Evolutionary conservation across 192 early-diverging fungal genomes (phyloP).

Genomic region (Entomortierella lignicola): DNA sequence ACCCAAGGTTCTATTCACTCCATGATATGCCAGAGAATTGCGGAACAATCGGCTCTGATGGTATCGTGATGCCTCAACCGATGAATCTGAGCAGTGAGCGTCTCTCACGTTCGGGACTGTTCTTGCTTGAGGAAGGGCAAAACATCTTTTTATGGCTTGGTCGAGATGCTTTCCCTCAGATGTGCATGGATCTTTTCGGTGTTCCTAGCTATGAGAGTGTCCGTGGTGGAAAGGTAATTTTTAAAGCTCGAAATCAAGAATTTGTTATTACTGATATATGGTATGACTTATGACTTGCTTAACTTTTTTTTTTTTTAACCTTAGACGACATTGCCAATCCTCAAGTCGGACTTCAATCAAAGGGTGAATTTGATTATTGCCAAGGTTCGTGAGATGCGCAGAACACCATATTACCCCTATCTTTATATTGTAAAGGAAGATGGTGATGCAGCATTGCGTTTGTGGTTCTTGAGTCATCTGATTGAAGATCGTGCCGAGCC

Average conservation of each 20-base stretch:
- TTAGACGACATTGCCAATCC: constrained; percentile 72
- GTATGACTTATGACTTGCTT: not conserved
- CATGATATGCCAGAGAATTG: constrained; percentile 79
- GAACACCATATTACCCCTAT: constrained; percentile 77
- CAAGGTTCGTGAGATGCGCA: constrained; percentile 74
- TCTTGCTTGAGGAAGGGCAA: constrained; percentile 83
- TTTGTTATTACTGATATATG: not conserved
- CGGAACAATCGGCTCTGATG: constrained; percentile 65
- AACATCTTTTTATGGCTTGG: constrained; percentile 94
- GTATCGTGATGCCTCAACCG: constrained; percentile 78
- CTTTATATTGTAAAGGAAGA: constrained; percentile 93
- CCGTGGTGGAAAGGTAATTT: constrained; percentile 76
- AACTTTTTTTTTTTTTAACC: not conserved
- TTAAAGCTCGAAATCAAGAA: not conserved
- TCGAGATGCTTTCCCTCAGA: constrained; percentile 77
- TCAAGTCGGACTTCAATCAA: constrained; percentile 80
- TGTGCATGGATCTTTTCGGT: constrained; percentile 82
- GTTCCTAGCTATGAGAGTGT: constrained; percentile 82
- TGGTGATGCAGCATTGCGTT: constrained; percentile 82
- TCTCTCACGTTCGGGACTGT: constrained; percentile 87
- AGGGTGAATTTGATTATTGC: constrained; percentile 81
- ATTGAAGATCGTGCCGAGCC: constrained; percentile 92
- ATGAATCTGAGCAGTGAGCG: constrained; percentile 88
- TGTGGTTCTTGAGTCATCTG: constrained; percentile 88
- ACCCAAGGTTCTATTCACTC: constrained; percentile 86